Evolutionary conservation across 2,329 filamentous ascomycete species (phyloP).

Genomic region (Pseudogymnoascus sp.): DNA sequence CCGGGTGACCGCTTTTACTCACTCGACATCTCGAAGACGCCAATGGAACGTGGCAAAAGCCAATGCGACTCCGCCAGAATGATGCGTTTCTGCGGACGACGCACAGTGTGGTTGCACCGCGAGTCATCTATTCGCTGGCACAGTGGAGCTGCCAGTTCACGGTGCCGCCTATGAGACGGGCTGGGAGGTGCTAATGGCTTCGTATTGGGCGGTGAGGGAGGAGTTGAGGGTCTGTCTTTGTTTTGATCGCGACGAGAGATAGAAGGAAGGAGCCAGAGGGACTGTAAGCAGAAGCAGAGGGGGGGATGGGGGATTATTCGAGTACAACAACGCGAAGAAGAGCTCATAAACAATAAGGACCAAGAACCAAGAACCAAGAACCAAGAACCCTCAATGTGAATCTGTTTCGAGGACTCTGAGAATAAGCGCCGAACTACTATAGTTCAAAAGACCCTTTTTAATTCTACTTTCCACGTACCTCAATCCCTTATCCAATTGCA

Average conservation of each 20-base stretch:
- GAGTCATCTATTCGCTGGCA: neutral
- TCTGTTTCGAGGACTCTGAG: neutral
- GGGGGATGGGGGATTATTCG: neutral
- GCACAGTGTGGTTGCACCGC: neutral
- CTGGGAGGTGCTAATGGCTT: neutral
- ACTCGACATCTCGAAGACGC: neutral
- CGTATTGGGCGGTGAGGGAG: neutral
- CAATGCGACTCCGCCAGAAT: neutral
- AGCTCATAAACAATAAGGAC: neutral
- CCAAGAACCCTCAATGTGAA: neutral
- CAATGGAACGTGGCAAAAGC: neutral
- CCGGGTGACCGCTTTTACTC: neutral
- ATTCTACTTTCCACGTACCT: neutral
- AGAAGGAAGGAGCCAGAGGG: neutral
- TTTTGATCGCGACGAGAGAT: neutral
- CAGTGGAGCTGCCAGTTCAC: neutral
- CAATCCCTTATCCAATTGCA: neutral
- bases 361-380: neutral
- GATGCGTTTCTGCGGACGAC: neutral
- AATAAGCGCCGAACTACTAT: neutral
- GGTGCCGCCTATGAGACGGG: neutral
- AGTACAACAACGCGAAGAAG: neutral
- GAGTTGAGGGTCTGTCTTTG: neutral
- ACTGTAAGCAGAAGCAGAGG: neutral
- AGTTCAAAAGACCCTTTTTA: neutral